Evolutionary conservation across 1,139 yeast species (phyloP).

Genomic region (Taphrina flavorubra): DNA sequence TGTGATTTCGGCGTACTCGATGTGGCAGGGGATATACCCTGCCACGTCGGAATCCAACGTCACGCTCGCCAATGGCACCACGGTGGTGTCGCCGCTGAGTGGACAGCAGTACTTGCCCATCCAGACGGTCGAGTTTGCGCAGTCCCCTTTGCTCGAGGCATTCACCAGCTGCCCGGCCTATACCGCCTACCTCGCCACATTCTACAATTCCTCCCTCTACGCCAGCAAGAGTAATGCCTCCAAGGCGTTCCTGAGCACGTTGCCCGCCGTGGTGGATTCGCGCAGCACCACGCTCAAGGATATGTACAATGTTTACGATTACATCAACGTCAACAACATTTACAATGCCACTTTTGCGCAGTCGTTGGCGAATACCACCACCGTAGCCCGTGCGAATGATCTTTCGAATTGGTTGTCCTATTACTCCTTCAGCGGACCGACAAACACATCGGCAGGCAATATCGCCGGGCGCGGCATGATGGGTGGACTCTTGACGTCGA

Average conservation of each 20-base stretch:
- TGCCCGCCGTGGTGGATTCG: conserved; percentile 18
- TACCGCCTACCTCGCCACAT: conserved; percentile 15
- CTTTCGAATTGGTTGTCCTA: conserved; percentile 38
- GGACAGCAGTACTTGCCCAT: conserved; percentile 39
- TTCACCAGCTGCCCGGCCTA: conserved; percentile 33
- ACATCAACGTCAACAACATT: conserved; percentile 38
- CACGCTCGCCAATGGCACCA: conserved; percentile 38
- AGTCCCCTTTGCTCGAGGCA: conserved; percentile 37
- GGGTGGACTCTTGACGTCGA: conserved; percentile 30
- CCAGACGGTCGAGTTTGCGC: conserved; percentile 36
- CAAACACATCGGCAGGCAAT: conserved; percentile 24
- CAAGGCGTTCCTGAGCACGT: conserved; percentile 5
- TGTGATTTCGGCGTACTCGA: conserved; percentile 36
- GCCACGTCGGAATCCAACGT: conserved; percentile 25
- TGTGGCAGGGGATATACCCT: conserved; percentile 41
- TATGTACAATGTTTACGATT: conserved; percentile 38
- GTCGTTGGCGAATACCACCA: conserved; percentile 13
- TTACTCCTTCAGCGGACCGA: conserved; percentile 35
- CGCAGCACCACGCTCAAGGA: conserved; percentile 34
- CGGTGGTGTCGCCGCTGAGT: conserved; percentile 33
- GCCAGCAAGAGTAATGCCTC: conserved; percentile 13
- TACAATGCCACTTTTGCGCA: conserved; percentile 32
- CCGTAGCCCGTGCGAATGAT: conserved; percentile 27
- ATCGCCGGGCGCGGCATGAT: conserved; percentile 38
- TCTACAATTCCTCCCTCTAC: conserved; percentile 28